Conservation (phyloP, 2,329 filamentous ascomycete genomes). For the Paracamarosporium sp. region DNA sequence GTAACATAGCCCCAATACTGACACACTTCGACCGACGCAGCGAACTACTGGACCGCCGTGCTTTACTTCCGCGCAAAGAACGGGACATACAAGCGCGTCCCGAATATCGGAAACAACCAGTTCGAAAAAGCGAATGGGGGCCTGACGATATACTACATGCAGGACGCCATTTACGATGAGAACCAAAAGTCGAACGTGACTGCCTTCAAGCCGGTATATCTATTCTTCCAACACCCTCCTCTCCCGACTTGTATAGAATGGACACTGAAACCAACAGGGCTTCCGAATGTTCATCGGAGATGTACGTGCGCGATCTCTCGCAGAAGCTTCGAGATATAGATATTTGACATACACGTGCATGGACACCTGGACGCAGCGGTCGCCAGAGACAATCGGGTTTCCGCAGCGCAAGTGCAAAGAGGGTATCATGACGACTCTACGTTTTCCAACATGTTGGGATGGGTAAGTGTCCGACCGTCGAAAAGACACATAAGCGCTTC, state of each 20-base stretch:
- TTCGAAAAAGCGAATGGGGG: slow-evolving; percentile 21
- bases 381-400: slow-evolving; percentile 46
- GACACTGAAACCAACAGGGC: neutral
- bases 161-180: slow-evolving; percentile 22
- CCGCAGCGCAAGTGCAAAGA: slow-evolving; percentile 50
- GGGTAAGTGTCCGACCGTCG: slow-evolving; percentile 7
- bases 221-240: neutral
- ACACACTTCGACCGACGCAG: neutral
- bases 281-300: slow-evolving; percentile 27
- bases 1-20: neutral
- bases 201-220: slow-evolving; percentile 20
- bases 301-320: slow-evolving; percentile 31
- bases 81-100: slow-evolving; percentile 20
- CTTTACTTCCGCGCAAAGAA: slow-evolving; percentile 23
- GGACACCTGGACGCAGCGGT: slow-evolving; percentile 21
- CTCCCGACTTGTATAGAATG: too few species aligned
- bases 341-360: slow-evolving; percentile 54
- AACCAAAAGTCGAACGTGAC: slow-evolving; percentile 23
- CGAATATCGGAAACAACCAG: slow-evolving; percentile 25
- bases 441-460: slow-evolving; percentile 40
- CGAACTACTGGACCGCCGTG: slow-evolving; percentile 25
- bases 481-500: neutral
- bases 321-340: slow-evolving; percentile 42
- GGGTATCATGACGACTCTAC: slow-evolving; percentile 43
- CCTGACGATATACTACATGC: slow-evolving; percentile 27